Base-by-base conservation (phyloP, 306 rosid genomes). In the Astragalus membranaceus region DNA sequence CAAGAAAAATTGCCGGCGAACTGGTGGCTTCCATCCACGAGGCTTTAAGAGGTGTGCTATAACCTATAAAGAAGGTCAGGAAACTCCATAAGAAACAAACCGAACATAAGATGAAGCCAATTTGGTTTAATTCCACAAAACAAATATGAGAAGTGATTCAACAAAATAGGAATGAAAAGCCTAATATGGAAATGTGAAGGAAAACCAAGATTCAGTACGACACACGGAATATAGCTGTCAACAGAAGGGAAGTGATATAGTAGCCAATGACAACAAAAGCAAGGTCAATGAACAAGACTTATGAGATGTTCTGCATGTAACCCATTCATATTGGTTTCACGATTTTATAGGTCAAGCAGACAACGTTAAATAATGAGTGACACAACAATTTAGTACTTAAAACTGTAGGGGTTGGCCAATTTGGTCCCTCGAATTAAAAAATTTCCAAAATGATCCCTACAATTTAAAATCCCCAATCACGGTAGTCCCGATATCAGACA, bases 1-100 rank as follows among this genome's bases (percentile, higher is more conserved):
- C 70, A 95, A 85, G 87, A 91, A 95, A 83, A 95, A 95, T 64
- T 95, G 99, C 30, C 99, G 83, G 44, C 96, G 99, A 60, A 91
- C 99, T 4, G 99, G 99, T 71, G 99, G 99, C 67, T 95, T 95
- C 99, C 99, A 95, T 41, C 99, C 99, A 71, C 99, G 97, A 47
- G 99, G 99, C 85, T 95, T 95, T 78, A 95, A 65, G 54, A 95
- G 96, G 78, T 89, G 94, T 33, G 95, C 95, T 74, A 89, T 87
- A 14, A 95, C 96, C 99, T 95, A 80, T 58, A 32, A 68, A 65
- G 47, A 73, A 51, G 48, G 62, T 50, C 41, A 73, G 60, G 69
- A 72, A 74, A 79, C 58, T 53, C 20, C 17, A 30, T 75, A 36
- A 73, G 66, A 69, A 66, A 61, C 54, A 44, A 37, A 39, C 4